Base-by-base conservation (phyloP, 441 rosid species). In the Flueggea neowawraea region DNA sequence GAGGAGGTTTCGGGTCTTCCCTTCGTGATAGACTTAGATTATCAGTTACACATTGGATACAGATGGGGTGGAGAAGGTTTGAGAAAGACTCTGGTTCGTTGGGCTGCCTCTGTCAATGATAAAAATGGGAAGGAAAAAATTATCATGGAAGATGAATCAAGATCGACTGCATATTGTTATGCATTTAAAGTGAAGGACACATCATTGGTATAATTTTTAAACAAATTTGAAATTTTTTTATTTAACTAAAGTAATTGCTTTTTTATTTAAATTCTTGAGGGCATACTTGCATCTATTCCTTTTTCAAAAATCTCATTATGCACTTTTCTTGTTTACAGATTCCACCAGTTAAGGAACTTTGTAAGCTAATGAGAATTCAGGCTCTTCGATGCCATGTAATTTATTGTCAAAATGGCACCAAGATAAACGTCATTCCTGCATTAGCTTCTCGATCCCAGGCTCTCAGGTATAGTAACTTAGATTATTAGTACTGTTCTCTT, bases 61-160 rank as follows among this genome's bases (percentile, higher is more conserved):
- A 88, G 86, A 6, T 92, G 98, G 98, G 98, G 98, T 58, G 96
- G 89, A 69, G 95, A 92, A 78, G 96, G 92, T 47, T 63, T 90
- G 66, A 82, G 96, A 80, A 92, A 90, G 78, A 90, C 97, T 68
- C 62, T 90, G 82, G 78, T 85, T 64, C 91, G 96, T 44, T 92
- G 98, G 98, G 89, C 82, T 16, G 56, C 89, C 68, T 76, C 84
- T 1, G 60, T 87, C 60, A 78, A 68, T 47, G 89, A 84, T 36
- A 83, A 80, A 73, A 79, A 72, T 57, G 79, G 59, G 22, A 75
- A 75, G 31, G 84, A 82, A 65, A 82, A 83, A 65, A 69, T 82
- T 61, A 77, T 89, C 39, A 69, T 16, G 2, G 83, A 78, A 69
- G 87, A 85, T 15, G 83, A 77, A 67, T 60, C 79, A 1, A 72